Conservation (phyloP, 768 basidiomycete genomes). For the Strobilomyces echinocephalus region DNA sequence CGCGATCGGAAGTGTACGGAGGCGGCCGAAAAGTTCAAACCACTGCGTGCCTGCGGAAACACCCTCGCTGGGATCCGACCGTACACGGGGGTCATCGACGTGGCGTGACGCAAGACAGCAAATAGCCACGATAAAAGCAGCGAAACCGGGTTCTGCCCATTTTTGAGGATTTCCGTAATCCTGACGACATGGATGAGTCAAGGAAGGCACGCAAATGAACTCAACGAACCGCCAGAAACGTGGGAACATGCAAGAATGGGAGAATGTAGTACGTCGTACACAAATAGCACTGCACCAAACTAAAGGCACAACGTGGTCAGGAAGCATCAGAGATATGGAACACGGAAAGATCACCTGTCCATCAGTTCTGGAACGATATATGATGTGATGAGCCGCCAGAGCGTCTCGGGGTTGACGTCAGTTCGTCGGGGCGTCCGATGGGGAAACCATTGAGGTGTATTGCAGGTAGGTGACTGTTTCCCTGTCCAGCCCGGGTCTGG, state of each 20-base stretch:
- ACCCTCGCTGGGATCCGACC: conserved; percentile 75
- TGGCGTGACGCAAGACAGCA: conserved; percentile 91
- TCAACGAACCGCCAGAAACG: conserved; percentile 66
- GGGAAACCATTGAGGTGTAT: conserved; percentile 68
- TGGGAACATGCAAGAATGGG: conserved; percentile 89
- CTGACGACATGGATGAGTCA: conserved; percentile 34
- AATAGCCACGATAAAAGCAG: conserved; percentile 87
- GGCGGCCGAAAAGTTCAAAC: conserved; percentile 82
- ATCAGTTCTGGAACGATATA: conserved; percentile 86
- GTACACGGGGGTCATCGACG: conserved; percentile 87
- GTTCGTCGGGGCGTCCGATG: conserved; percentile 69
- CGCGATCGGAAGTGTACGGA: conserved; percentile 84
- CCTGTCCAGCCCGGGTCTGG: conserved; percentile 28
- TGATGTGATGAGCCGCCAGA: conserved; percentile 85
- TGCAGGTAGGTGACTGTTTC: conserved; percentile 32
- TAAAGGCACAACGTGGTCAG: conserved; percentile 27
- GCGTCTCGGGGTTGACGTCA: conserved; percentile 79
- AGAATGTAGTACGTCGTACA: conserved; percentile 92
- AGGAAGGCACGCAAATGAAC: conserved; percentile 6
- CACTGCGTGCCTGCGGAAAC: conserved; percentile 88
- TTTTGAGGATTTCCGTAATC: conserved; percentile 93
- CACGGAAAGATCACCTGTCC: conserved; percentile 64
- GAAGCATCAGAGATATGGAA: conserved; percentile 7
- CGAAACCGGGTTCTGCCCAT: conserved; percentile 95
- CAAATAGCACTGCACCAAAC: conserved; percentile 77